Evolutionary conservation across 1,284 basidiomycete genomes (phyloP), one percentile per base, ranked within the genome.

Genomic region (Takashimella koratensis): DNA sequence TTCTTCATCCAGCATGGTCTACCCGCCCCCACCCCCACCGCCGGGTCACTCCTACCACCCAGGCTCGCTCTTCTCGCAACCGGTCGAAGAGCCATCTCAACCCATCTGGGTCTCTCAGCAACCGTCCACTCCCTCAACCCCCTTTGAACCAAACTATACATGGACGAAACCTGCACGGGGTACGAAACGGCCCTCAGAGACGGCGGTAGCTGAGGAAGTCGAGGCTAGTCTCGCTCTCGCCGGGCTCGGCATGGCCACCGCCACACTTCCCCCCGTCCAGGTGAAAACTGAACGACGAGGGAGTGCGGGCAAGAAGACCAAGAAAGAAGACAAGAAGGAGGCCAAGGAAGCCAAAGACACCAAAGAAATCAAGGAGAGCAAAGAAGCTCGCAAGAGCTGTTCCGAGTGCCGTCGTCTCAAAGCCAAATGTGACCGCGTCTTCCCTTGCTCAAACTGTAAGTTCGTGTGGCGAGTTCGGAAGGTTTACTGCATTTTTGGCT

Each of bases 401-500:
- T 61, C 68, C 8, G 71, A 74, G 45, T 74, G 71, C 50, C 52
- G 71, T 8, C 57, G 71, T 24, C 52, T 74, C 44, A 74, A 74
- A 53, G 68, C 70, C 10, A 74, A 74, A 49, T 74, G 71, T 50
- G 71, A 74, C 49, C 58, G 70, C 26, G 60, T 64, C 19, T 72
- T 74, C 45, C 72, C 72, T 1, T 74, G 72, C 48, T 71, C 69
- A 6, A 74, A 72, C 50, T 74, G 72, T 71, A 25, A 55, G 67
- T 66, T n/a, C n/a, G n/a, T n/a, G n/a, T n/a, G 24, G 50, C 19
- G 2, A 20, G 1, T 20, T 27, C n/a, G n/a, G n/a, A n/a, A n/a
- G n/a, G n/a, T n/a, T n/a, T n/a, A n/a, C n/a, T n/a, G n/a, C n/a
- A n/a, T n/a, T n/a, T n/a, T n/a, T n/a, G n/a, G n/a, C n/a, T n/a